Percentiles rank a stretch among this genome's conserved stretches.
Evolutionary conservation across 2,329 filamentous ascomycete species (phyloP).

Genomic region (Zymoseptoria ardabiliae): DNA sequence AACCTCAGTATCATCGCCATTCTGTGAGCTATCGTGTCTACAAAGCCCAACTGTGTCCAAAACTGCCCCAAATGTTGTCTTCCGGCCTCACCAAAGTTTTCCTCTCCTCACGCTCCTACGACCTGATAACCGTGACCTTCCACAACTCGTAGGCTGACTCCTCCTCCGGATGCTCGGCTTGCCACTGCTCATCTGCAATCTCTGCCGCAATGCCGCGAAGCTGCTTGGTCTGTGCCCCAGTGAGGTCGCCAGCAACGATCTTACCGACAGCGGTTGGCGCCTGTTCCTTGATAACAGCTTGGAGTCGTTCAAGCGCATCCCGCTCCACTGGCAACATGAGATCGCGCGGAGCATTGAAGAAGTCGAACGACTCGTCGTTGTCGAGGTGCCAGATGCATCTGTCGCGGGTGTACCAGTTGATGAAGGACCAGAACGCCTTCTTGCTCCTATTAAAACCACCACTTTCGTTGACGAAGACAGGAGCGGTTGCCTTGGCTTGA

Average conservation of each 20-base stretch:
- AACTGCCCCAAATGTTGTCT: too few relatives aligned
- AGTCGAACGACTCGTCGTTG: not conserved
- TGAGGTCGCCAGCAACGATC: not conserved
- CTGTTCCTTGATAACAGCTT: not conserved
- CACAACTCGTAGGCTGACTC: too few relatives aligned
- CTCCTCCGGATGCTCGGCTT: too few relatives aligned
- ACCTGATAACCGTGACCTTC: too few relatives aligned
- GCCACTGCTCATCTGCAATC: not conserved
- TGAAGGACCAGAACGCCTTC: not conserved
- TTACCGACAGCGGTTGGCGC: not conserved
- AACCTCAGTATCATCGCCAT: too few relatives aligned
- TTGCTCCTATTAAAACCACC: not conserved
- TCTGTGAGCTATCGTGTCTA: too few relatives aligned
- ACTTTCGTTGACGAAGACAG: not conserved
- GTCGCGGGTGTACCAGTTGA: not conserved
- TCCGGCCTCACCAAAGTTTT: too few relatives aligned
- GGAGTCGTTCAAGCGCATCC: not conserved
- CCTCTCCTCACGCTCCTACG: too few relatives aligned
- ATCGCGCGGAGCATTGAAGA: not conserved
- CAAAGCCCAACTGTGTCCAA: too few relatives aligned
- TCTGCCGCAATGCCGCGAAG: not conserved
- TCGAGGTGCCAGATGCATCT: not conserved
- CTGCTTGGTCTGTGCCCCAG: not conserved
- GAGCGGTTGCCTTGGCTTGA: not conserved
- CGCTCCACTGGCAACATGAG: not conserved